Evolutionary conservation across 2,329 filamentous ascomycete genomes (phyloP), one percentile per base, ranked within the genome.

Genomic region (Magnaporthiopsis rhizophila): DNA sequence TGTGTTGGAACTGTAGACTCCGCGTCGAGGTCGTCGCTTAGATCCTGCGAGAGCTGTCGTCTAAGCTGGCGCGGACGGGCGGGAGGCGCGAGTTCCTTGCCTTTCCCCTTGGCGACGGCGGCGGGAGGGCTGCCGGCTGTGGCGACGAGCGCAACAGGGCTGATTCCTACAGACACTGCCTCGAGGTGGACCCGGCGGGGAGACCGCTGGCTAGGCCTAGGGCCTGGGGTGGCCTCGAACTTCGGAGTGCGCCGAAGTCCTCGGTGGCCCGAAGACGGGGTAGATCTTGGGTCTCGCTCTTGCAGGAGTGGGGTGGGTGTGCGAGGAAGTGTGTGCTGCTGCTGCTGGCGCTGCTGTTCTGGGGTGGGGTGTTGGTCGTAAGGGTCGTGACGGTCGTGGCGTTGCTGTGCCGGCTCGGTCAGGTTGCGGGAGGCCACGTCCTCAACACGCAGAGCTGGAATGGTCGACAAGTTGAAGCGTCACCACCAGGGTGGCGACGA

Each of bases 311-410:
- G 69, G 72, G 73, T 71, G 74, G 69, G 78, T 72, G 65, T 76
- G 68, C 65, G 71, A 69, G 72, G 70, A 69, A 69, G 68, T 64
- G 72, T 73, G 74, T 77, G 74, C 30, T 77, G 74, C 30, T 77
- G 74, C 69, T 72, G 74, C 74, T 77, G 77, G 73, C 72, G 75
- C 71, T 72, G 72, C 65, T 53, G 45, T 53, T 73, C 71, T 69
- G 71, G 68, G 66, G 75, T 59, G 68, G 65, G 72, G 73, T 72
- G 76, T 76, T 71, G 76, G 74, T 80, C 80, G 80, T 83, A 73
- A 75, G 71, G 76, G 72, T 83, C 81, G 83, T 83, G 76, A 80
- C 78, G 78, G 81, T 84, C 81, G 78, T 83, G 72, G 82, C 73
- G 53, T 59, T 59, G 73, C 69, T 73, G 70, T 68, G 75, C 76